Evolutionary conservation across 768 basidiomycete species (phyloP), one percentile per base, ranked within the genome.

Genomic region (Sporobolomyces pararoseus): DNA sequence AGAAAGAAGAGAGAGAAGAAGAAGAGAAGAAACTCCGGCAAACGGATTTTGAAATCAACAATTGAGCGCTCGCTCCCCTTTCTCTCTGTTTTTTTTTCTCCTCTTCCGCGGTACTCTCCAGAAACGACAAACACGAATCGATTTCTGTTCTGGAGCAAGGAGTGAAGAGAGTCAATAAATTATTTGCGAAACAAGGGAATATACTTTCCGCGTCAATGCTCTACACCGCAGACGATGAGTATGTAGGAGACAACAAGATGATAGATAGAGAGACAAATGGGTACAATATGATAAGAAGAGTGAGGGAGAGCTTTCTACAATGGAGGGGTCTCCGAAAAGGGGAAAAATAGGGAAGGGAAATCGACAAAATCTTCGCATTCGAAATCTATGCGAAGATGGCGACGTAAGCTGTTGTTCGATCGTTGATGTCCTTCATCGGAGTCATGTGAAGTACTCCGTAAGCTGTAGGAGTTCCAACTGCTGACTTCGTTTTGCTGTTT

Each of bases 321-420:
- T 12, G 7, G 50, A 10, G 50, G 12, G 50, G 17, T 12, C n/a
- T n/a, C n/a, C n/a, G n/a, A n/a, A 51, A 10, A 5, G 50, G 29
- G 4, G 25, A 25, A 29, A 21, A 51, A 51, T 14, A 47, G 21
- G 14, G 50, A 25, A 29, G 10, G 6, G 12, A 7, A 47, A 14
- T 47, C 46, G 46, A 47, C 25, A 7, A 3, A 29, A 17, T 10
- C 13, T 23, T 49, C 21, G 47, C n/a, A n/a, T n/a, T n/a, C n/a
- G n/a, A n/a, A n/a, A n/a, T n/a, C n/a, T n/a, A 49, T 21, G 59
- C 68, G 4, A 3, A 70, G 63, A 70, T 63, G 7, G 68, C 68
- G 27, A 65, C 52, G 31, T 61, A 70, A 14, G 63, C 68, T 13
- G 59, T 52, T 21, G 31, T 39, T 25, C 42, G 27, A 0, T 52